Base-by-base conservation (phyloP, 2,329 filamentous ascomycete species). In the Cercospora nicotianae region DNA sequence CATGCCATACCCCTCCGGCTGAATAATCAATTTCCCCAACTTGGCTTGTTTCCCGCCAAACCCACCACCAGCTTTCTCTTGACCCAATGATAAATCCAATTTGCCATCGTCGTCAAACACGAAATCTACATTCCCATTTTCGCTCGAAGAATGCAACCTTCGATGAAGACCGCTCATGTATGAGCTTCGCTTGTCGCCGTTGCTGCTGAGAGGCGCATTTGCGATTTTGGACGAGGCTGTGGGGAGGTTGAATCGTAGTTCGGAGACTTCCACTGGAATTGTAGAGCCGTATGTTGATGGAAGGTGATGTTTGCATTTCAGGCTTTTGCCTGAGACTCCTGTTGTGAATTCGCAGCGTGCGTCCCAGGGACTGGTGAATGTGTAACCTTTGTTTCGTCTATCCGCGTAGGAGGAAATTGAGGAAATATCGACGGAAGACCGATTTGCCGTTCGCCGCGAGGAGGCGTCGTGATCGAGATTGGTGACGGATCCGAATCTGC, bases 1-100 rank as follows among this genome's bases (percentile, higher is more conserved):
- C 94, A 99, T 98, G 83, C 96, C 96, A 72, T 96, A 81, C 0
- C 95, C 95, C 75, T 96, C 94, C 65, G 94, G 89, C 73, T 93
- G 88, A 42, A 99, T 86, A 62, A 98, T 93, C 62, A 99, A 82
- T 80, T 98, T 99, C 0, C 94, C 95, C 74, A 99, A 82, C 82
- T 99, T 99, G 3, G 93, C 94, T 75, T 92, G 88, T 78, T 92
- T 93, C 0, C 94, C 94, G 55, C 90, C 86, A 76, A 91, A 90
- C 0, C 94, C 94, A 23, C 94, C 94, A 1, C 94, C 94, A 0
- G 94, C 94, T 65, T 87, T 87, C 79, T 98, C 94, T 71, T 87
- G 87, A 0, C 93, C 94, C 0, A 97, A 83, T 23, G 88, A 90
- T 2, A 95, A 78, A 76, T 94, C 91, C 63, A 94, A 82, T 72